Conservation (phyloP, 306 rosid species). For the Dryas octopetala region DNA sequence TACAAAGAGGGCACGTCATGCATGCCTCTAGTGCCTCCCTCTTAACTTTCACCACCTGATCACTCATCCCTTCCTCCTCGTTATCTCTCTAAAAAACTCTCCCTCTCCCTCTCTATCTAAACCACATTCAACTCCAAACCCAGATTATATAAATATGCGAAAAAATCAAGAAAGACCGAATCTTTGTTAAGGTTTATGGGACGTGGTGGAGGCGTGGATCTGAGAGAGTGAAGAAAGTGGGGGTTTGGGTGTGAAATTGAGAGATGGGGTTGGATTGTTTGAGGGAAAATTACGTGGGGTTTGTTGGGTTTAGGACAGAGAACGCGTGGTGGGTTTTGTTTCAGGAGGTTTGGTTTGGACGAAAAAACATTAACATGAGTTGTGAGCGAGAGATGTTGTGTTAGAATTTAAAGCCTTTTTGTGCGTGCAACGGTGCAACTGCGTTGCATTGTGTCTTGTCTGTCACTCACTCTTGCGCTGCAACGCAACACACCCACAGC, state of each 20-base stretch:
- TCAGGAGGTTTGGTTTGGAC: constrained; percentile 11
- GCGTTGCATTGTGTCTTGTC: background rate
- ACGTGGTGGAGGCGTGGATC: constrained; percentile 50
- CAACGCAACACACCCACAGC: too few relatives aligned
- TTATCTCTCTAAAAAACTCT: background rate
- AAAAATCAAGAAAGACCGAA: background rate
- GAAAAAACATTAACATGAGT: constrained; percentile 22
- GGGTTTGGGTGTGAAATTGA: constrained; percentile 36
- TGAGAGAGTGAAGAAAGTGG: constrained; percentile 26
- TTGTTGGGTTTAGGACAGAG: constrained; percentile 38
- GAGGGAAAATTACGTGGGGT: constrained; percentile 47
- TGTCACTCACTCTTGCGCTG: too few relatives aligned
- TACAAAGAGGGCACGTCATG: constrained; percentile 98
- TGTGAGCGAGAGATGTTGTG: too few relatives aligned
- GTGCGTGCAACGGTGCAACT: constrained; percentile 10
- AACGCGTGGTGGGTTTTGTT: constrained; percentile 16
- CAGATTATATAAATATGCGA: background rate
- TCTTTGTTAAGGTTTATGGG: constrained; percentile 6
- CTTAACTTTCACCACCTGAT: constrained; percentile 61
- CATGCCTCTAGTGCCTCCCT: constrained; percentile 65
- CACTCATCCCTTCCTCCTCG: constrained; percentile 34
- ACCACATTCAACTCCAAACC: constrained; percentile 30
- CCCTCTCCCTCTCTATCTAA: background rate
- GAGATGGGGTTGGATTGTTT: constrained; percentile 38
- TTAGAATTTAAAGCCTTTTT: background rate